Evolutionary conservation across 192 early-diverging fungal genomes (phyloP).

Genomic region (Backusella liffmaniae): DNA sequence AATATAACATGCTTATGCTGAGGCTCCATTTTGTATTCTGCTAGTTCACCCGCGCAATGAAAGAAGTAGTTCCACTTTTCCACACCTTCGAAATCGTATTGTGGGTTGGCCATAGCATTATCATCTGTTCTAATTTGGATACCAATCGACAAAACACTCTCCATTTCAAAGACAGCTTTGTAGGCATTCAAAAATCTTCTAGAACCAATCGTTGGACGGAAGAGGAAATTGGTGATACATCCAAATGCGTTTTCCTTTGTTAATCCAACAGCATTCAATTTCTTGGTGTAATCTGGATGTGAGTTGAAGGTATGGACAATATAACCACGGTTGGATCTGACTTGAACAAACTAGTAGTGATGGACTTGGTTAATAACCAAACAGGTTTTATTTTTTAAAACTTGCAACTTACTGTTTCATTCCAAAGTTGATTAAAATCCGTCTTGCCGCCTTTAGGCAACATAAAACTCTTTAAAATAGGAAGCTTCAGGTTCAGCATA

Average conservation of each 20-base stretch:
- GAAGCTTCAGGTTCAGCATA: constrained; percentile 30
- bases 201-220: constrained; percentile 35
- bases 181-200: constrained; percentile 39
- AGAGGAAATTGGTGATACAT: constrained; percentile 43
- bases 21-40: constrained; percentile 25
- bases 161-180: constrained; percentile 30
- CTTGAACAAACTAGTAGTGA: constrained; percentile 24
- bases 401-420: constrained; percentile 13
- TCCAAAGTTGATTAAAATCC: constrained; percentile 35
- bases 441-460: constrained; percentile 33
- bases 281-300: constrained; percentile 31
- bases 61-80: constrained; percentile 39
- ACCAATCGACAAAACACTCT: constrained; percentile 42
- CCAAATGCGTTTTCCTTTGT: constrained; percentile 41
- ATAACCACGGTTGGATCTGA: constrained; percentile 42
- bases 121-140: constrained; percentile 45
- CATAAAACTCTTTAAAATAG: constrained; percentile 10
- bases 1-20: constrained; percentile 35
- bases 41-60: constrained; percentile 41
- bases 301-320: constrained; percentile 38
- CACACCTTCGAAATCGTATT: constrained; percentile 29
- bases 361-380: neutral
- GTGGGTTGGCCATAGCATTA: constrained; percentile 37
- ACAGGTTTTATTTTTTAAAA: neutral
- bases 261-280: constrained; percentile 34